Evolutionary conservation across 768 basidiomycete species (phyloP), one percentile per base, ranked within the genome.

Genomic region (Lentinula lateritia): DNA sequence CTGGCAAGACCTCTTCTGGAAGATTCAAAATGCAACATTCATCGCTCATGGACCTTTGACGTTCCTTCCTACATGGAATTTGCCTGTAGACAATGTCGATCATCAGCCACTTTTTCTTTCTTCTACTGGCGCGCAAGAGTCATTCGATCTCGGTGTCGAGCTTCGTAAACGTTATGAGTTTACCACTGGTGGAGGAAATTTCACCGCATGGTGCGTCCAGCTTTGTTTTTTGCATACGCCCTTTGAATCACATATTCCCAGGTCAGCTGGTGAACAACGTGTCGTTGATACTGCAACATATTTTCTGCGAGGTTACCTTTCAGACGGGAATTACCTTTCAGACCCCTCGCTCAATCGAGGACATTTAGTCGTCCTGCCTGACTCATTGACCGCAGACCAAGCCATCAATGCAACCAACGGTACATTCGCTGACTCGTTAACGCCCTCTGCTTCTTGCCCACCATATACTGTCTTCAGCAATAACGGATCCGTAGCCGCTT

Each of bases 201-300:
- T 79, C 38, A 80, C 78, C 0, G 71, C 76, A 7, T 80, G 79
- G 79, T 79, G 62, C 32, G 68, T 61, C 20, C 15, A 15, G 42
- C 10, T 53, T 9, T 52, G 20, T 15, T 18, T 16, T 38, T 59
- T 28, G 28, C 23, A 23, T 28, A 28, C 28, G 28, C 23, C 41
- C 23, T 45, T 32, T 35, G 20, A 18, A 15, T 23, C 46, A 34
- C 38, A 28, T 28, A 28, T 28, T 28, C 3, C 28, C 28, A 80
- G 78, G 78, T 66, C 77, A 36, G 78, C 78, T 0, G 65, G 69
- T 1, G 75, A 80, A 63, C 78, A 79, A 59, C 76, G 78, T 28
- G 72, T 73, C 5, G 57, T 79, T 12, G 79, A 78, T 61, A 80
- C 78, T 2, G 74, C 77, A 1, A 70, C 69, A 0, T 76, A 71